Evolutionary conservation across 2,329 filamentous ascomycete species (phyloP), one percentile per base, ranked within the genome.

Genomic region (Calonectria ilicicola): DNA sequence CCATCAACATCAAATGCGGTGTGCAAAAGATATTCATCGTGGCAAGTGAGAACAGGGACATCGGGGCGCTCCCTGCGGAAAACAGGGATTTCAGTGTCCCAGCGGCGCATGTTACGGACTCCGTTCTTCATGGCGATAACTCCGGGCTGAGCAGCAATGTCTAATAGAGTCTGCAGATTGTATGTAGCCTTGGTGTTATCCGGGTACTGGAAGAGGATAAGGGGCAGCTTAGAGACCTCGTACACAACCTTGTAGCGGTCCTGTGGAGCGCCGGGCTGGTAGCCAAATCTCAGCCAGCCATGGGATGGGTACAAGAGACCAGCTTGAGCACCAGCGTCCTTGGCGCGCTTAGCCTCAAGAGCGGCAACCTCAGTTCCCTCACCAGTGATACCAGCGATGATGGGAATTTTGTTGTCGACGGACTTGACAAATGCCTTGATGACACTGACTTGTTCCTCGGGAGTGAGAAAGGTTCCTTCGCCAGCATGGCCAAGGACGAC

Each of bases 71-170:
- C 82, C 29, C 79, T 79, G 62, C 86, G 85, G 80, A 89, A 88
- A 29, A 89, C 83, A 19, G 87, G 88, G 72, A 89, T 89, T 78
- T 89, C 88, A 0, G 86, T 88, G 65, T 89, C 88, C 88, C 88
- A 89, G 21, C 88, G 85, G n/a, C 86, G 84, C 88, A 89, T 89
- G 79, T 89, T 89, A 66, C 88, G 85, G 12, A 89, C 88, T 23
- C 88, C 88, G 73, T 89, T 89, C 84, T 89, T 89, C 87, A 89
- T 89, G 19, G 88, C 88, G 56, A 89, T 88, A 7, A 88, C 87
- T 32, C 88, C 87, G 1, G 87, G 88, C 40, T 84, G 86, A 9
- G 87, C 88, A 2, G 87, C 83, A 66, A 89, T 89, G 64, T 89
- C 87, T 2, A 90, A 84, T 74, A 89, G 84, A 0, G 87, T 89